These are phyloP conservation scores for Ophiocytium majus DNA, from an alignment of 352 stramenopile genomes.

Conservation along the genomic window DNA sequence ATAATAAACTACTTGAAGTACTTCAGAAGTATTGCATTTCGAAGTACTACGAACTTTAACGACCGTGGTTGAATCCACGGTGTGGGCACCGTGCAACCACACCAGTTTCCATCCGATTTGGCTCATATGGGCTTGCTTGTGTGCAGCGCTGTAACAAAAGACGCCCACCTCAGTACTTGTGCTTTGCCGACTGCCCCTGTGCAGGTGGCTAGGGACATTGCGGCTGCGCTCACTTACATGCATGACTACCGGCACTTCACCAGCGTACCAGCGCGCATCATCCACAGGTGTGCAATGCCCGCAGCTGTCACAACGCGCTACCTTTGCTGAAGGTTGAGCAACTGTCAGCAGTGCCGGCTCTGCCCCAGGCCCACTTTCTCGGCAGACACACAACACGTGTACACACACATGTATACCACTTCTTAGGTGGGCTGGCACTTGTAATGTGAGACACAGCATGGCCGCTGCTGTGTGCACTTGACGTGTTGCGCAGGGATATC, in stretches of 20 bases:
- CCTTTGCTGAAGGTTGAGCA: too few species aligned
- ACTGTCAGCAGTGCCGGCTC: too few species aligned
- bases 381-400: background rate
- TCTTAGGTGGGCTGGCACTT: background rate
- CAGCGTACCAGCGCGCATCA: constrained; percentile 10
- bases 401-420: background rate
- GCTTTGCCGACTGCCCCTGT: background rate
- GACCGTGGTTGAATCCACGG: background rate
- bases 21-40: too few species aligned
- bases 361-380: too few species aligned
- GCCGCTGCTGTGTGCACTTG: background rate
- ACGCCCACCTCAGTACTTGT: background rate
- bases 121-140: too few species aligned
- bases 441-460: background rate
- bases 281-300: background rate
- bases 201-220: constrained; percentile 3
- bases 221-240: background rate
- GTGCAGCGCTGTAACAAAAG: too few species aligned
- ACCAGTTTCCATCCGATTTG: background rate
- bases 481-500: background rate
- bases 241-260: background rate
- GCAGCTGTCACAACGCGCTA: background rate
- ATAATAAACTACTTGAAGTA: too few species aligned
- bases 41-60: background rate
- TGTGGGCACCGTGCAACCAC: background rate